phyloP scores from a whole-genome alignment of 2,329 filamentous ascomycete species.

The Aspergillus eucalypticola region DNA sequence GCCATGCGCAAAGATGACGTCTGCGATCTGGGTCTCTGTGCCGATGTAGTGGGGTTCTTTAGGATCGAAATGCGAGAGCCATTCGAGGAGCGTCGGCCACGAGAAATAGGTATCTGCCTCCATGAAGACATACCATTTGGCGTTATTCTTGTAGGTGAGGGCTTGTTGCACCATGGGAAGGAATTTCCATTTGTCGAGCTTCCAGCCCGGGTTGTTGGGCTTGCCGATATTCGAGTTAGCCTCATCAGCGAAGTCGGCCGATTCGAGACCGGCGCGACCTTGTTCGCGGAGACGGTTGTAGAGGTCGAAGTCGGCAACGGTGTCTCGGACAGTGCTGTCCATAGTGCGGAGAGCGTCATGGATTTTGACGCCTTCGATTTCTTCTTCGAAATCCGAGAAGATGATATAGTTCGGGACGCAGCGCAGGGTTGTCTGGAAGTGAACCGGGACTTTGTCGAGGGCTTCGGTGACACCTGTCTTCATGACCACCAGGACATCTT shows the following conservation, averaged over 20 bases:
- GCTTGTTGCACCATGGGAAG: conserved; percentile 57
- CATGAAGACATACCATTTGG: conserved; percentile 62
- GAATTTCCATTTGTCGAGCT: conserved; percentile 61
- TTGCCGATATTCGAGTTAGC: conserved; percentile 43
- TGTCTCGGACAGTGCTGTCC: conserved; percentile 38
- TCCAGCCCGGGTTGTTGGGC: conserved; percentile 52
- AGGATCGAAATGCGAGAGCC: conserved; percentile 54
- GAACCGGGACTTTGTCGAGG: conserved; percentile 55
- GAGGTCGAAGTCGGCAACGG: conserved; percentile 53
- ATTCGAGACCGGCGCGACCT: conserved; percentile 47
- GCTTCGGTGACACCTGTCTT: conserved; percentile 62
- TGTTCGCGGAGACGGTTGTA: conserved; percentile 51
- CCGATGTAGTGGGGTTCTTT: conserved; percentile 54
- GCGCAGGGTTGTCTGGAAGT: conserved; percentile 56
- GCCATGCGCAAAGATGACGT: conserved; percentile 55
- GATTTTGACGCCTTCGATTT: conserved; percentile 52
- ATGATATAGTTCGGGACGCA: conserved; percentile 59
- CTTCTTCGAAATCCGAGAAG: conserved; percentile 60
- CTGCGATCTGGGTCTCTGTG: conserved; percentile 54
- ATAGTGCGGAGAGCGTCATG: conserved; percentile 54
- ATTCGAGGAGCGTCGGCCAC: conserved; percentile 55
- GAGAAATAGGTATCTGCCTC: conserved; percentile 61
- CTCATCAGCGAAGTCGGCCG: conserved; percentile 38
- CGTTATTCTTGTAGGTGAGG: conserved; percentile 45
- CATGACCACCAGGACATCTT: conserved; percentile 58